Base-by-base conservation (phyloP, 495 filamentous ascomycete genomes). In the Apiosordaria backusii region DNA sequence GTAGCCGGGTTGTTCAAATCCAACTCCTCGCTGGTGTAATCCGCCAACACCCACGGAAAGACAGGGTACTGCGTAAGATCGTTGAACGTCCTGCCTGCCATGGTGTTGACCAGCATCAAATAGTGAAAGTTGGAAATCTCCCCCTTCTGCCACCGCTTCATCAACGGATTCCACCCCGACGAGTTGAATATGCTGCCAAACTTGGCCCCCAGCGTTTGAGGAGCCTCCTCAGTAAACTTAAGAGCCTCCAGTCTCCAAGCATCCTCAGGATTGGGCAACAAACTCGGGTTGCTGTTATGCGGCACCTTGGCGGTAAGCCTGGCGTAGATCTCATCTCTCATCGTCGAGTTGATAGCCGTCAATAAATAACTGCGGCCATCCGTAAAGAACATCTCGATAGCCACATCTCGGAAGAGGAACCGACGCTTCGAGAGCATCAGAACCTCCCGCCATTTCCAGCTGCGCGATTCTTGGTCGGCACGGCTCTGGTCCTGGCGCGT, bases 61-160 rank as follows among this genome's bases (percentile, higher is more conserved):
- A 99, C 95, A 0, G 95, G 95, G 71, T 99, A 99, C 68, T 98
- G 96, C 1, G 95, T 99, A 10, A 99, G 80, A 75, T 99, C 95
- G 72, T 99, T 99, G 83, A 99, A 99, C 0, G 95, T 98, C 60
- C 95, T 83, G 29, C 95, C 95, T 21, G 95, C 95, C 84, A 98
- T 92, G 5, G 96, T 98, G 72, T 99, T 99, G 74, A 99, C 86
- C 55, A 97, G 84, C 96, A 99, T 98, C 26, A 99, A 84, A 75
- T 99, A 99, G 75, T 97, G 92, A 72, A 98, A 99, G 74, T 99
- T 99, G 5, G 96, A 98, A 9, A 97, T 91, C 71, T 98, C 96
- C 5, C 95, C 96, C 72, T 88, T 89, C 62, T 92, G 83, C 95
- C 95, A 99, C 80, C 89, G 90, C 45, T 88, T 88, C 67, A 96